phyloP scores from a whole-genome alignment of 352 stramenopile species.

The Globisporangium orthogonon region DNA sequence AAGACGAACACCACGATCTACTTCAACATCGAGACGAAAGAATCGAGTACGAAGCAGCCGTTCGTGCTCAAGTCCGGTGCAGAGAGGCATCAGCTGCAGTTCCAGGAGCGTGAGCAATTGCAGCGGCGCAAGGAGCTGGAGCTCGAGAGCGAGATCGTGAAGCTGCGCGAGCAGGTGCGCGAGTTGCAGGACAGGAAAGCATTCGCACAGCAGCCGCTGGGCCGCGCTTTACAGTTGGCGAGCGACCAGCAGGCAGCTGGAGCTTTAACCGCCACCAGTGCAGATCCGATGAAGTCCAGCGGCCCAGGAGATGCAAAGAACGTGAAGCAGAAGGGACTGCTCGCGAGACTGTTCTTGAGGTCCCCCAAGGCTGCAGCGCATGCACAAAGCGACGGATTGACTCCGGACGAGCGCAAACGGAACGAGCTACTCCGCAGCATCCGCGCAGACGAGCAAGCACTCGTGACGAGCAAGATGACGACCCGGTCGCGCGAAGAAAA shows the following conservation, averaged over 20 bases:
- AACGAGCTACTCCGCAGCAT: constrained; percentile 27
- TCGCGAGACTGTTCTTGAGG: constrained; percentile 20
- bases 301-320: constrained; percentile 4
- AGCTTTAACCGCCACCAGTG: too few relatives aligned
- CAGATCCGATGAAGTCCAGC: neutral
- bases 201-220: constrained; percentile 17
- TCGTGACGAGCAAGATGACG: constrained; percentile 25
- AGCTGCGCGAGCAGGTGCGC: constrained; percentile 52
- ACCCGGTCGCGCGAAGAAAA: constrained; percentile 28
- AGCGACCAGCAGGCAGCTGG: neutral
- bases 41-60: constrained; percentile 46
- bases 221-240: constrained; percentile 7
- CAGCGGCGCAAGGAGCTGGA: constrained; percentile 46
- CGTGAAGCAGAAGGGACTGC: constrained; percentile 15
- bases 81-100: constrained; percentile 44
- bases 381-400: constrained; percentile 10
- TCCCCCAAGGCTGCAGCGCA: neutral
- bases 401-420: constrained; percentile 28
- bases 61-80: constrained; percentile 43
- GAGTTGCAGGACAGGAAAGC: constrained; percentile 34
- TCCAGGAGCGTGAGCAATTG: constrained; percentile 46
- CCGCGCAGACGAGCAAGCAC: constrained; percentile 14
- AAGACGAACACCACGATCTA: constrained; percentile 37
- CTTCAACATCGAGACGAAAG: constrained; percentile 80
- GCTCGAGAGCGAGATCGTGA: constrained; percentile 58